Evolutionary conservation across 805 yeast genomes (phyloP).

Genomic region (Zygoascus biomembranicola): DNA sequence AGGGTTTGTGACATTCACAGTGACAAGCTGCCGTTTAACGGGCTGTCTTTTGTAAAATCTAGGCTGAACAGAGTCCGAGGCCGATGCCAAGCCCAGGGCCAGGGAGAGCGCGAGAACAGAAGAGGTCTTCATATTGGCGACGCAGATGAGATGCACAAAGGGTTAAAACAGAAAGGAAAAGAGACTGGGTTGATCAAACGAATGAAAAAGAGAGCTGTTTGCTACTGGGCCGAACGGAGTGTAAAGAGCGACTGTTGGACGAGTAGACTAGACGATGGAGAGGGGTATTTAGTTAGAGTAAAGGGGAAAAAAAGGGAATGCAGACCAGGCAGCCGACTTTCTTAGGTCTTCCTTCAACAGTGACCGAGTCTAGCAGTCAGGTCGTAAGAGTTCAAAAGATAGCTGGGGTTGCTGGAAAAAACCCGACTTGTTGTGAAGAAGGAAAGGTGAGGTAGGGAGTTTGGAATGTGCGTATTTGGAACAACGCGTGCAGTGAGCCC

Average conservation of each 20-base stretch:
- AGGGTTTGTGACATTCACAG: slow-evolving; percentile 9
- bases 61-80: slow-evolving; percentile 9
- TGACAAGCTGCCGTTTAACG: slow-evolving; percentile 16
- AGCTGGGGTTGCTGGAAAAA: background rate
- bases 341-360: no score
- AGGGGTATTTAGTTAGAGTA: no score
- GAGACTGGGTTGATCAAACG: background rate
- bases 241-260: background rate
- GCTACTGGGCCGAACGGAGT: background rate
- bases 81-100: background rate
- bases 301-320: background rate
- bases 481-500: background rate
- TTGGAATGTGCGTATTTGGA: background rate
- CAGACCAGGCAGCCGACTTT: no score
- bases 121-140: background rate
- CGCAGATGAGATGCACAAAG: background rate
- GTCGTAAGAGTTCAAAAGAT: background rate
- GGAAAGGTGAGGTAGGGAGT: background rate
- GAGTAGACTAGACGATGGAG: background rate
- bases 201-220: no score
- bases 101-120: background rate
- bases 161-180: background rate
- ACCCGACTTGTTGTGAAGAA: background rate
- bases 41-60: slow-evolving; percentile 10
- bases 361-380: background rate